Evolutionary conservation across 768 basidiomycete genomes (phyloP), one percentile per base, ranked within the genome.

Genomic region (Holtermannia corniformis): DNA sequence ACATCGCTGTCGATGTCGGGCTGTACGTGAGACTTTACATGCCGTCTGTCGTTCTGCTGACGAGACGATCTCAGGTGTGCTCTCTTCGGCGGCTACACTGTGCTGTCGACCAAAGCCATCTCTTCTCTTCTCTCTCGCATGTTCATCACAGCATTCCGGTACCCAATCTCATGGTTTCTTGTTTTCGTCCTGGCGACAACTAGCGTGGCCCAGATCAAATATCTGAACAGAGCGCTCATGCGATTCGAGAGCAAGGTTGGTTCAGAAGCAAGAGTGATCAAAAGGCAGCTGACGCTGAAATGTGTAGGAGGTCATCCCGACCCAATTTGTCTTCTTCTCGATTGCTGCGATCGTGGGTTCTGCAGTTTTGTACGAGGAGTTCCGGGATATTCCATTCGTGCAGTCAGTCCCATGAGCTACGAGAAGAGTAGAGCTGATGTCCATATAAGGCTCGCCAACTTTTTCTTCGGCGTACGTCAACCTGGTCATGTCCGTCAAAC

Each of bases 271-370:
- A n/a, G n/a, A n/a, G n/a, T n/a, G n/a, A n/a, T n/a, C n/a, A n/a
- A n/a, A n/a, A n/a, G n/a, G n/a, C n/a, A n/a, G n/a, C n/a, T n/a
- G 3, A 21, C 4, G 27, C 52, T 57, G 46, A 58, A 22, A 40
- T 51, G 0, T 40, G 23, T 45, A 52, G 86, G 79, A 84, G 49
- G 92, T 96, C 22, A 88, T 97, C 58, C 93, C 92, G 3, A 84
- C 83, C 13, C 92, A 96, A 76, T 97, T 95, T 69, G 89, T 93
- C 25, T 78, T 90, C 51, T 97, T 97, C 75, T 92, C 87, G 10
- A 27, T 49, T 10, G 13, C 44, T 57, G 89, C 88, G 3, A 92
- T 99, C 60, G 75, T 87, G 51, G 93, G 92, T 23, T 92, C 89
- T 3, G 89, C 87, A 1, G 83, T 99, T 14, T 78, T 99, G 1